phyloP scores from a whole-genome alignment of 1,284 basidiomycete species.

The Sphagnurus paluster region DNA sequence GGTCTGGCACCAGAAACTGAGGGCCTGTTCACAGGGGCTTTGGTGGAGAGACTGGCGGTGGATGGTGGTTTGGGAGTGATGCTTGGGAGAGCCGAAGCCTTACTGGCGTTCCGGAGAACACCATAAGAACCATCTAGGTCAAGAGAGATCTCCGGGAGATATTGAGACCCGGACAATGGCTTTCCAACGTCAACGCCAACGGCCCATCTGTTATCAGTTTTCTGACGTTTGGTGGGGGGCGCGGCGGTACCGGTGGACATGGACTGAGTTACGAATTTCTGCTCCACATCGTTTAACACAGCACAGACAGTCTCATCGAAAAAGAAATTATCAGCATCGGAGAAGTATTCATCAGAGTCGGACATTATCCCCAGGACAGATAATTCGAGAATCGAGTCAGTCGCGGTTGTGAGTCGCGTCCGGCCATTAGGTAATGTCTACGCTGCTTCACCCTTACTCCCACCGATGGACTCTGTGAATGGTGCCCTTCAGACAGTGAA shows the following conservation, averaged over 20 bases:
- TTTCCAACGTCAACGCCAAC: constrained; percentile 24
- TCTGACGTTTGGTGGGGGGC: constrained; percentile 58
- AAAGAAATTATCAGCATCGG: constrained; percentile 57
- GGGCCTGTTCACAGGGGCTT: background rate
- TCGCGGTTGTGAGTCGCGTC: constrained; percentile 5
- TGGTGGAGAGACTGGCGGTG: background rate
- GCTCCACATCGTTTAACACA: constrained; percentile 59
- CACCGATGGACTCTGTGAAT: constrained; percentile 33
- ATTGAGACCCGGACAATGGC: constrained; percentile 41
- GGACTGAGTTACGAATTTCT: constrained; percentile 40
- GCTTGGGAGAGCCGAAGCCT: background rate
- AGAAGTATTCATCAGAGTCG: constrained; percentile 68
- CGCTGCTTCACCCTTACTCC: background rate
- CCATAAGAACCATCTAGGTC: constrained; percentile 34
- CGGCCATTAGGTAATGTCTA: constrained; percentile 19
- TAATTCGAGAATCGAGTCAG: background rate
- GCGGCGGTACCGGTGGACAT: constrained; percentile 24
- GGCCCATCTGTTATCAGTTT: constrained; percentile 42
- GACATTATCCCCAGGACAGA: constrained; percentile 42
- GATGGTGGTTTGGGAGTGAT: background rate
- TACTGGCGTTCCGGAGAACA: constrained; percentile 15
- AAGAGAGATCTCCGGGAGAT: constrained; percentile 61
- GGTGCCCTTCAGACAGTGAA: constrained; percentile 24
- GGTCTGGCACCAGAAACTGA: background rate
- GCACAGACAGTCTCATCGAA: constrained; percentile 66